Evolutionary conservation across 352 stramenopile genomes (phyloP).

Genomic region (Phytopythium sindhum): DNA sequence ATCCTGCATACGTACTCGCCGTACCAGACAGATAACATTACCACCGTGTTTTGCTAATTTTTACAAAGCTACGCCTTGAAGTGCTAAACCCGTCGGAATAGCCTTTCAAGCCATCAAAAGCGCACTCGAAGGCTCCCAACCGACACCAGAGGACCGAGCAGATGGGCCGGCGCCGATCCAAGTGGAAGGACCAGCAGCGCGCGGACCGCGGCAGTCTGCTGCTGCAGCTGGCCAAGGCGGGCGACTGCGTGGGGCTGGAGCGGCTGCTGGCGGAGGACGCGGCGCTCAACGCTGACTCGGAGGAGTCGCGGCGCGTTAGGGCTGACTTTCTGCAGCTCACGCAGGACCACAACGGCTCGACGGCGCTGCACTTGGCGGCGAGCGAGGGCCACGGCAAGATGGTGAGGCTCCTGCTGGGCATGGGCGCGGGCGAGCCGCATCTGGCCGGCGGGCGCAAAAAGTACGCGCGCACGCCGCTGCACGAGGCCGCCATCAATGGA

Average conservation of each 20-base stretch:
- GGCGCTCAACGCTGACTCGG: not conserved
- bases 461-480: slow-evolving; percentile 67
- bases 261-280: slow-evolving; percentile 21
- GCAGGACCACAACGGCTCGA: slow-evolving; percentile 65
- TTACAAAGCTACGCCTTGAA: too few relatives aligned
- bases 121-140: too few relatives aligned
- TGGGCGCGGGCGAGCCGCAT: slow-evolving; percentile 59
- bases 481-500: slow-evolving; percentile 68
- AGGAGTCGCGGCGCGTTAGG: slow-evolving; percentile 13
- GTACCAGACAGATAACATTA: too few relatives aligned
- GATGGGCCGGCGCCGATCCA: slow-evolving; percentile 67
- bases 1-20: too few relatives aligned
- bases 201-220: slow-evolving; percentile 33
- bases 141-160: not conserved
- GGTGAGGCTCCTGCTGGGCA: slow-evolving; percentile 36
- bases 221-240: slow-evolving; percentile 47
- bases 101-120: too few relatives aligned
- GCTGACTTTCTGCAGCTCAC: slow-evolving; percentile 54
- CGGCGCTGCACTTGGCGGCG: slow-evolving; percentile 58
- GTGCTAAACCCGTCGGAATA: too few relatives aligned
- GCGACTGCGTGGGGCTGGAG: slow-evolving; percentile 29
- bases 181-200: slow-evolving; percentile 55
- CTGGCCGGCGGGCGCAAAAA: slow-evolving; percentile 54
- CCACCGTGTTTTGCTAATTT: too few relatives aligned
- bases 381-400: slow-evolving; percentile 49